A percentile compares a stretch with the other conserved stretches of the same genome.
phyloP scores from a whole-genome alignment of 768 basidiomycete genomes.

The Mrakia frigida region DNA sequence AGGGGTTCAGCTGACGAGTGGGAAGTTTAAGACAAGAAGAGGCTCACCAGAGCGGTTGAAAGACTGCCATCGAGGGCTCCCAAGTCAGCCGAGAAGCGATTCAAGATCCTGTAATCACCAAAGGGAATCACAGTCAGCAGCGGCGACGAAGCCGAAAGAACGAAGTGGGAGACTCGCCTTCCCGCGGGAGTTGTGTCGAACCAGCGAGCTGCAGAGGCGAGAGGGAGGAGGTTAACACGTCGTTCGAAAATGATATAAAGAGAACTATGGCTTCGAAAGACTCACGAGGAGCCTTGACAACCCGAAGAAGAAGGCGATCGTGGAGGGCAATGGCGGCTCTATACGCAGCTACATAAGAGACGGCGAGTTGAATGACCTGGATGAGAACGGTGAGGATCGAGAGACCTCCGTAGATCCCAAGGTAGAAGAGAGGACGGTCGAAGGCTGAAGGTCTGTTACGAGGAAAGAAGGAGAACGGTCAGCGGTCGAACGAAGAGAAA shows the following conservation, averaged over 20 bases:
- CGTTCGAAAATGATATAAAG: not conserved
- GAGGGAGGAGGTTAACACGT: not conserved
- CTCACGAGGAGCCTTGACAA: conserved; percentile 10
- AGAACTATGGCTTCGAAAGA: not conserved
- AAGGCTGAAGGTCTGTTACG: conserved; percentile 13
- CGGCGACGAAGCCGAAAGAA: no score
- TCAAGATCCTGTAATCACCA: conserved; percentile 55
- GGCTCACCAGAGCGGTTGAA: conserved; percentile 50
- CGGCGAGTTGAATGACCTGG: not conserved
- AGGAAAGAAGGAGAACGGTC: not conserved
- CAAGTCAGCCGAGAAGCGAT: conserved; percentile 79
- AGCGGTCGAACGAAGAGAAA: no score
- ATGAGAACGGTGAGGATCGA: conserved; percentile 9
- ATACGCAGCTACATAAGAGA: conserved; percentile 15
- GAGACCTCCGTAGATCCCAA: conserved; percentile 8
- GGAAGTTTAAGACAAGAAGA: no score
- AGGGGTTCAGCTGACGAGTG: no score
- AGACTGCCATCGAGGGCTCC: conserved; percentile 65
- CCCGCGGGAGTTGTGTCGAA: conserved; percentile 73
- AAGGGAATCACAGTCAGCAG: no score
- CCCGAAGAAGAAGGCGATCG: conserved; percentile 9
- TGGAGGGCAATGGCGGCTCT: conserved; percentile 10
- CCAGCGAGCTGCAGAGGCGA: conserved; percentile 49
- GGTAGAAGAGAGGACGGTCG: conserved; percentile 24
- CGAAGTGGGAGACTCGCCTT: conserved; percentile 19